Evolutionary conservation across 768 basidiomycete genomes (phyloP), one percentile per base, ranked within the genome.

Genomic region (Russula earlei): DNA sequence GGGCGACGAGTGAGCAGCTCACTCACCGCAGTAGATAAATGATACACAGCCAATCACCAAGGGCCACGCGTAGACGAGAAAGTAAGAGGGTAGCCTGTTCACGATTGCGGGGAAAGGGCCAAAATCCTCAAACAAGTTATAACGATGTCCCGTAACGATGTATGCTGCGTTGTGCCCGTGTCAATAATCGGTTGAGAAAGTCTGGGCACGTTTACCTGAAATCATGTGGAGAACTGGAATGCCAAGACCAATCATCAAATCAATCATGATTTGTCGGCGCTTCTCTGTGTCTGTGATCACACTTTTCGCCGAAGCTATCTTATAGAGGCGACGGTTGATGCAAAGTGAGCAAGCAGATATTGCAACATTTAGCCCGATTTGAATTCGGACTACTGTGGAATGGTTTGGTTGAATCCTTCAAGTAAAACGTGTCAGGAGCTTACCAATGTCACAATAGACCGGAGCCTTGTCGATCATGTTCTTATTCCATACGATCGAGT

Each of bases 401-500:
- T 20, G 12, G 33, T 20, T n/a, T 5, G 36, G n/a, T n/a, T 34
- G 11, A 19, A 47, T 7, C 37, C 17, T 33, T 17, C 2, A 38
- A 22, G 11, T 24, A 38, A 17, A 15, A 19, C 5, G 33, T 5
- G 41, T 44, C 40, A 17, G 10, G 11, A n/a, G 67, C 77, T 56
- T 48, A 81, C 80, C 70, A 47, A 82, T 77, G 63, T 82, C 81
- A 63, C 81, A 81, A 75, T 77, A 83, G 6, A 71, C 68, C 0
- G 77, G 78, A 2, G 69, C 68, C 20, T 58, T 60, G 52, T 82
- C 72, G 8, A 74, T 72, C 8, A 75, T 74, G 64, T 78, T 84
- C 24, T 77, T 71, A 54, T 72, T 72, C 89, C 89, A 92, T n/a
- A 90, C 65, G 42, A 88, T 70, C 2, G 82, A 76, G 69, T 91